Base-by-base conservation (phyloP, 768 basidiomycete genomes). In the Rubroboletus pulcherrimus region DNA sequence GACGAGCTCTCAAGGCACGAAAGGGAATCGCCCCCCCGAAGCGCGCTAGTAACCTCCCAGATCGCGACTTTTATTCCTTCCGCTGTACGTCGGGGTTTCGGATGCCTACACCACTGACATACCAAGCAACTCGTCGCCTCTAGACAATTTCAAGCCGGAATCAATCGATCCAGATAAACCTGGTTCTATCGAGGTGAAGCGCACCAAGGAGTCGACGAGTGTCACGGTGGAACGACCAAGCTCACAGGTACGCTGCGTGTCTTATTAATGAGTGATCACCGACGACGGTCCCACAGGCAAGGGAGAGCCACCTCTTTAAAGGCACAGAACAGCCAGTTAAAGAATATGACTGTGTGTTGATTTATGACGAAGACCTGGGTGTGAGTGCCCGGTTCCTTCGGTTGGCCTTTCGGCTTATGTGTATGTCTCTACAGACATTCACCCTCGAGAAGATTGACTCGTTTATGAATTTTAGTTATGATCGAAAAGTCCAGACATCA, bases 391-490 rank as follows among this genome's bases (percentile, higher is more conserved):
- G 41, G 44, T 39, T 37, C 37, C 41, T 47, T 41, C 48, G 35
- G 19, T 14, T 35, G 54, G 49, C 47, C 24, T 35, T 38, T 40
- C 21, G 14, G 35, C 15, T 53, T 35, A 69, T 58, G 10, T 61
- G n/a, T 29, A 55, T 39, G 33, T 40, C n/a, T 37, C 58, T 53
- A 10, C 62, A 91, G 88, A 79, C 77, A 50, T 87, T 84, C 62
- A 86, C 83, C 10, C 73, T 91, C 19, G 89, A 91, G 74, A 89
- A 89, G 66, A 69, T 91, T 4, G 89, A 91, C 51, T 83, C 87
- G 4, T 78, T 74, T 54, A 73, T 89, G 31, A 73, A 63, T n/a
- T 73, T 90, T 7, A 77, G 69, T 24, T 81, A 79, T 61, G 81
- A 82, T 46, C 73, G 78, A 42, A 83, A 80, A 62, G 62, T 66